Percentiles rank a stretch among this genome's conserved stretches.
Evolutionary conservation across 2,329 filamentous ascomycete genomes (phyloP).

Genomic region (Aspergillus costaricaensis): DNA sequence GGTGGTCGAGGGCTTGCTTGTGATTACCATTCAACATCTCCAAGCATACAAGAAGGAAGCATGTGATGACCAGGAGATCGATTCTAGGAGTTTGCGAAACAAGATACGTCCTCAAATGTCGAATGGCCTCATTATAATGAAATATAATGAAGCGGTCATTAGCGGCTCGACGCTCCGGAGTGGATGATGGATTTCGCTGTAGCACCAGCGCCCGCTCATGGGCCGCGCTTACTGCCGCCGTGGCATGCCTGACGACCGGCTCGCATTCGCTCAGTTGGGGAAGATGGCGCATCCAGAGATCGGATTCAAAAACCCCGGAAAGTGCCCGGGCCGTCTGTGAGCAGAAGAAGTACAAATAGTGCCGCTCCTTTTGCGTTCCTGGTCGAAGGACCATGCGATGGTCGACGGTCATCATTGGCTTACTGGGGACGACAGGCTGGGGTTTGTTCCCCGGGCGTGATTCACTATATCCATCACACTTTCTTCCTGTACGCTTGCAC

Average conservation of each 20-base stretch:
- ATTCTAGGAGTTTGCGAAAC: neutral
- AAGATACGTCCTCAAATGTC: constrained; percentile 38
- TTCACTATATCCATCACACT: constrained; percentile 15
- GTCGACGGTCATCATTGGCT: neutral
- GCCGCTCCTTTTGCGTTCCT: neutral
- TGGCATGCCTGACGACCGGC: constrained; percentile 53
- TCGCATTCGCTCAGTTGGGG: constrained; percentile 50
- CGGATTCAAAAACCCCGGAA: neutral
- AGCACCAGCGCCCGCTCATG: constrained; percentile 45
- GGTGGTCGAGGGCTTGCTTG: constrained; percentile 23
- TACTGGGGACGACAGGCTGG: neutral
- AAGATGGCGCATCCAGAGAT: constrained; percentile 47
- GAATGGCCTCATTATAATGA: neutral
- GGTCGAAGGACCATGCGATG: neutral
- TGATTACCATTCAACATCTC: constrained; percentile 25
- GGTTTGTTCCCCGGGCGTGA: neutral
- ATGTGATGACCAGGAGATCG: constrained; percentile 22
- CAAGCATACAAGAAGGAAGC: constrained; percentile 26
- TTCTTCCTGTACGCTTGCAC: constrained; percentile 57
- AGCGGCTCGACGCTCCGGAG: neutral
- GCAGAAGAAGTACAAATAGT: neutral
- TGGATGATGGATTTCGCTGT: constrained; percentile 40
- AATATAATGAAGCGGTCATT: neutral
- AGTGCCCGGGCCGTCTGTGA: neutral
- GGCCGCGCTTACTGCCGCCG: constrained; percentile 52